These are phyloP conservation scores for Aspergillus panamensis DNA, from an alignment of 495 filamentous ascomycete genomes.

Conservation along the genomic window DNA sequence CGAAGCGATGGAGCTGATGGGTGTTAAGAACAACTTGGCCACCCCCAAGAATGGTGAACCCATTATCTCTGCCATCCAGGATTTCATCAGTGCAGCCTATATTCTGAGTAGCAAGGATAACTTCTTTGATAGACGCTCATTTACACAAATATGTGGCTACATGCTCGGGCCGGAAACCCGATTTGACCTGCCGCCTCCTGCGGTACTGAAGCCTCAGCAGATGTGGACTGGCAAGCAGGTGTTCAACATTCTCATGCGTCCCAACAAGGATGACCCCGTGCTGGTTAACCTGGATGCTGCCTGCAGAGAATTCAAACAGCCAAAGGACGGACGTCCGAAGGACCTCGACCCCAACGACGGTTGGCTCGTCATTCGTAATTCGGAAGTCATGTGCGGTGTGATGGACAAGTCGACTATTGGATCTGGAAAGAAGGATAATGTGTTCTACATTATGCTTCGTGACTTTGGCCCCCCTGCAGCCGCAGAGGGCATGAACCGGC, in stretches of 20 bases:
- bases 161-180: slow-evolving; percentile 83
- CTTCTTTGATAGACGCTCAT: slow-evolving; percentile 82
- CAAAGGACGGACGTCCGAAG: slow-evolving; percentile 46
- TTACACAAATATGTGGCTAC: slow-evolving; percentile 84
- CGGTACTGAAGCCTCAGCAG: slow-evolving; percentile 77
- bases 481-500: slow-evolving; percentile 86
- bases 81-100: slow-evolving; percentile 96
- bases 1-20: slow-evolving; percentile 95
- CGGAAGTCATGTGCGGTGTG: slow-evolving; percentile 94
- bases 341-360: slow-evolving; percentile 83
- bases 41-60: slow-evolving; percentile 98
- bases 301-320: slow-evolving; percentile 71
- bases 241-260: slow-evolving; percentile 92
- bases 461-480: slow-evolving; percentile 90
- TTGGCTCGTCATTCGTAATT: slow-evolving; percentile 90
- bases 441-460: slow-evolving; percentile 93
- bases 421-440: slow-evolving; percentile 92
- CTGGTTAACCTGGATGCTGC: slow-evolving; percentile 90
- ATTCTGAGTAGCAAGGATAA: slow-evolving; percentile 87
- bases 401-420: slow-evolving; percentile 98
- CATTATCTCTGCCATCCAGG: slow-evolving; percentile 96
- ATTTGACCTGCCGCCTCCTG: slow-evolving; percentile 81
- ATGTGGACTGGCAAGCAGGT: slow-evolving; percentile 98
- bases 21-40: slow-evolving; percentile 91
- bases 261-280: slow-evolving; percentile 74